Evolutionary conservation across 2,329 filamentous ascomycete genomes (phyloP), one percentile per base, ranked within the genome.

Genomic region (Talaromyces sp.): DNA sequence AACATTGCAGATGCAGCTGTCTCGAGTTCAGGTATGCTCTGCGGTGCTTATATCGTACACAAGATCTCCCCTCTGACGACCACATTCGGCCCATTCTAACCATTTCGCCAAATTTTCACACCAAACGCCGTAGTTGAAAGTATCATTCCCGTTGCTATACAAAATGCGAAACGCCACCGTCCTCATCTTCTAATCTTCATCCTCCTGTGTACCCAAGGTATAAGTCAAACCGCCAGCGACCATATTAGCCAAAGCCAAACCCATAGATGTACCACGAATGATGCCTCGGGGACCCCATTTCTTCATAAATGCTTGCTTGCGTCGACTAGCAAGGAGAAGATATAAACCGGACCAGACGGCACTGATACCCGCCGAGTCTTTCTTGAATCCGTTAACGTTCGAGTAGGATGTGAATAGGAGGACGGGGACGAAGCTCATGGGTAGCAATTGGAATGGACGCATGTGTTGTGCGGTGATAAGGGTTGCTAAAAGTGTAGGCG

Each of bases 321-420:
- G 76, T 61, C 86, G 76, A 58, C 79, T 72, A 2, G 86, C 86
- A 11, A 89, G 70, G 15, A 88, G 68, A n/a, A 86, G 73, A 64
- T 88, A 88, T 40, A 87, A 67, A 0, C 83, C 84, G 33, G 82
- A 86, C 83, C 84, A 86, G 0, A 85, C 84, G 8, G 84, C 83
- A 17, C 80, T 84, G 5, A 86, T 77, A 5, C 85, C 85, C 0
- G 85, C 85, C 19, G 79, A 78, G 65, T 88, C 86, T 51, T 81
- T 81, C 67, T 83, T 82, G 74, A 81, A 87, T 60, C 80, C 79
- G 62, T 80, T 79, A 31, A 88, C 66, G 67, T 88, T 88, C 45
- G 88, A 74, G 67, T 88, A 89, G 58, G 82, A 82, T 53, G 81
- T 81, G 73, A 88, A 86, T 59, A 88, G 78, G 2, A 89, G 77